These are phyloP conservation scores for Catharanthus roseus DNA, from an alignment of 257 asterid species.

Conservation along the genomic window DNA sequence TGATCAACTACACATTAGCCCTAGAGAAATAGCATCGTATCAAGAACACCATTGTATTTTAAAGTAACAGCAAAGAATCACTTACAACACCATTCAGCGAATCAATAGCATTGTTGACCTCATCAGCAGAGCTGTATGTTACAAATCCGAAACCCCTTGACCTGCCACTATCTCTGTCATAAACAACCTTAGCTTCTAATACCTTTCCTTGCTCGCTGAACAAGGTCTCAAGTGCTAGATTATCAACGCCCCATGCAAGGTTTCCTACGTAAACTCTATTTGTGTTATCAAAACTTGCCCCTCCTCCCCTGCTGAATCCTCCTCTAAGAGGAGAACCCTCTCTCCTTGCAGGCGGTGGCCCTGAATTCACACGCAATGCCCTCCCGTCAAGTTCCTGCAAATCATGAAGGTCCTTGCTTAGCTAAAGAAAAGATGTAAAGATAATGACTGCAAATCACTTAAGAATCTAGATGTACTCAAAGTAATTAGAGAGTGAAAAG, in stretches of 20 bases:
- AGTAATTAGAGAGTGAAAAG: not conserved
- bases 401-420: not conserved
- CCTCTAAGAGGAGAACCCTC: slow-evolving; percentile 36
- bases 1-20: too few relatives aligned
- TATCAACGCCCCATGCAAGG: slow-evolving; percentile 87
- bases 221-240: slow-evolving; percentile 58
- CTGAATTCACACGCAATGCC: slow-evolving; percentile 66
- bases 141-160: slow-evolving; percentile 95
- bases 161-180: slow-evolving; percentile 79
- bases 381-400: slow-evolving; percentile 84
- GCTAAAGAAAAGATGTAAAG: not conserved
- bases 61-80: slow-evolving; percentile 2
- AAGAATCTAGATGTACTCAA: not conserved
- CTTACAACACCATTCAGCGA: slow-evolving; percentile 76
- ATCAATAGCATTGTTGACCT: slow-evolving; percentile 58
- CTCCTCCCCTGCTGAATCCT: not conserved
- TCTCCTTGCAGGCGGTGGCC: slow-evolving; percentile 71
- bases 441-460: not conserved
- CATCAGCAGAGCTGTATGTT: slow-evolving; percentile 55
- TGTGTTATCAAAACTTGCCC: slow-evolving; percentile 33
- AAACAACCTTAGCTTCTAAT: slow-evolving; percentile 76
- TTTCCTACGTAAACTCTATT: slow-evolving; percentile 75
- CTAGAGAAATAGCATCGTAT: too few relatives aligned
- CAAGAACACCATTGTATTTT: not conserved
- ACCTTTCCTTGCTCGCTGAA: slow-evolving; percentile 76